Conservation (phyloP, 306 rosid genomes). For the Cucumis melo region DNA sequence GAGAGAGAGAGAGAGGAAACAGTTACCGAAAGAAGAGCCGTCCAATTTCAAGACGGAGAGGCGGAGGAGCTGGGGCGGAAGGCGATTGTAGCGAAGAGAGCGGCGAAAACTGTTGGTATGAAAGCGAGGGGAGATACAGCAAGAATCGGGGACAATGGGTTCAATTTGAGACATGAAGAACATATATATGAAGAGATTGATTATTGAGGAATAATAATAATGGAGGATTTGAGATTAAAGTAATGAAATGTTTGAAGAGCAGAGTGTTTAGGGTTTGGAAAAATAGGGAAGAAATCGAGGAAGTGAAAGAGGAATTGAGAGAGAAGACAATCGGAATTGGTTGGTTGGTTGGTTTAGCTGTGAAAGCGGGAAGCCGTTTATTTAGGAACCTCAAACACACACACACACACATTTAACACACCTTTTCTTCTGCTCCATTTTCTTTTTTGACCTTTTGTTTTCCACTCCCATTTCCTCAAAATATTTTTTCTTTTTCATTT, state of each 20-base stretch:
- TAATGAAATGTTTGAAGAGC: background rate
- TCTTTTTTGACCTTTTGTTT: too few species aligned
- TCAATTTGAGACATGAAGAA: background rate
- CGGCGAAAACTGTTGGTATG: constrained; percentile 9
- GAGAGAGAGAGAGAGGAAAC: background rate
- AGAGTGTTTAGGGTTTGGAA: background rate
- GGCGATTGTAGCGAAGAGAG: constrained; percentile 11
- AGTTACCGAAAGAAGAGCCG: constrained; percentile 35
- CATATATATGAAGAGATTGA: background rate
- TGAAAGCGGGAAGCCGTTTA: background rate
- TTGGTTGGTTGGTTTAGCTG: background rate
- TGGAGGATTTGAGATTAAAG: background rate
- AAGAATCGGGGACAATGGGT: background rate
- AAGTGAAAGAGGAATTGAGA: background rate
- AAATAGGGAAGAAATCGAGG: background rate
- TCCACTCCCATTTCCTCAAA: too few species aligned
- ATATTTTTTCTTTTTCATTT: too few species aligned
- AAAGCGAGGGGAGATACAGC: background rate
- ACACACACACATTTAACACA: too few species aligned
- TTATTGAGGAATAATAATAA: background rate
- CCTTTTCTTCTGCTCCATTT: too few species aligned
- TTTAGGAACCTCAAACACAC: too few species aligned
- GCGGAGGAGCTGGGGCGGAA: constrained; percentile 26
- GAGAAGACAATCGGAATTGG: background rate
- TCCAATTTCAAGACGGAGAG: constrained; percentile 37